Percentiles rank a stretch among this genome's conserved stretches.
phyloP scores from a whole-genome alignment of 1,284 basidiomycete species.

The Coriolopsis trogii region DNA sequence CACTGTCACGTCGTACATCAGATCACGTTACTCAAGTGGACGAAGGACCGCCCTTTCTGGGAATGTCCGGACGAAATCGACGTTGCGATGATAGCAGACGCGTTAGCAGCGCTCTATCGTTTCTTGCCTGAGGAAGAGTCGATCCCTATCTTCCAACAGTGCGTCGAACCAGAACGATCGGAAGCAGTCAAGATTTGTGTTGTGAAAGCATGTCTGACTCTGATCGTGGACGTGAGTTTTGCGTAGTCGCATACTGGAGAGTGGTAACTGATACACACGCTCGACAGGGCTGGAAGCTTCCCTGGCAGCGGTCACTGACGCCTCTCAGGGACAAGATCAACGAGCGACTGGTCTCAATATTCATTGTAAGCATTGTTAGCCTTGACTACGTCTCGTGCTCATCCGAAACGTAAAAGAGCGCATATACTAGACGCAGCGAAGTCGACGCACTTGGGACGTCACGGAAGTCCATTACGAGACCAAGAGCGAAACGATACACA shows the following conservation, averaged over 20 bases:
- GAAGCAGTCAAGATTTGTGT: constrained; percentile 82
- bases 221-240: constrained; percentile 39
- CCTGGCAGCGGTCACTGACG: constrained; percentile 58
- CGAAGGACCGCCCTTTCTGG: constrained; percentile 67
- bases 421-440: constrained; percentile 57
- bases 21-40: constrained; percentile 51
- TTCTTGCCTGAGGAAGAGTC: constrained; percentile 68
- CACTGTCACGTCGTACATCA: constrained; percentile 27
- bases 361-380: constrained; percentile 46
- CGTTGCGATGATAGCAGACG: constrained; percentile 78
- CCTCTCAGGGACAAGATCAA: constrained; percentile 48
- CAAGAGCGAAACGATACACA: constrained; percentile 59
- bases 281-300: constrained; percentile 54
- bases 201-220: constrained; percentile 66
- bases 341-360: constrained; percentile 55
- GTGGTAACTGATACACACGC: constrained; percentile 6
- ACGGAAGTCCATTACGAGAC: constrained; percentile 56
- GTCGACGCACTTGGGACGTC: constrained; percentile 57
- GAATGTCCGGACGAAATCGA: constrained; percentile 74
- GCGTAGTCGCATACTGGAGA: background rate
- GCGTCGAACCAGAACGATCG: constrained; percentile 74
- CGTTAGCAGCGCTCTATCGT: constrained; percentile 71
- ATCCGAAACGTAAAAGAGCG: constrained; percentile 20
- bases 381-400: background rate
- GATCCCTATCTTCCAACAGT: constrained; percentile 59